Conservation (phyloP, 2,329 filamentous ascomycete genomes). For the Colletotrichum lini region DNA sequence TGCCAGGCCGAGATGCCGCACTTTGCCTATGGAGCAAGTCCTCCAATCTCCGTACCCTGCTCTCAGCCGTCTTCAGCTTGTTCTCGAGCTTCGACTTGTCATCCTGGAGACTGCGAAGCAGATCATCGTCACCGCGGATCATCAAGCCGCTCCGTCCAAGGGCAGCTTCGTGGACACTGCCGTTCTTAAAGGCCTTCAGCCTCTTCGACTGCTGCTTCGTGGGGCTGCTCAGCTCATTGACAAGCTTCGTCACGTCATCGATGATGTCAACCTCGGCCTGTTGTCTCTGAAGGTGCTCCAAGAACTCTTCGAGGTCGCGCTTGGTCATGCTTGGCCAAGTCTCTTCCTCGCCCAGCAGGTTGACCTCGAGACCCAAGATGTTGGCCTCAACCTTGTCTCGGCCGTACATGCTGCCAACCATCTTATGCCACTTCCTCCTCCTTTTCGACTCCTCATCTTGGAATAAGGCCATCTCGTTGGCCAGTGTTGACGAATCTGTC, state of each 20-base stretch:
- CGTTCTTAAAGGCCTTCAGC: constrained; percentile 95
- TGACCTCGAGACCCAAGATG: constrained; percentile 86
- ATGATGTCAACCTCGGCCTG: constrained; percentile 77
- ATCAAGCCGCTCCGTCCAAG: constrained; percentile 89
- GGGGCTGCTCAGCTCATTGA: constrained; percentile 84
- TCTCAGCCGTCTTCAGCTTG: constrained; percentile 86
- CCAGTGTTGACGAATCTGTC: constrained; percentile 86
- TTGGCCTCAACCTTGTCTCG: constrained; percentile 76
- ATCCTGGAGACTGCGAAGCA: constrained; percentile 82
- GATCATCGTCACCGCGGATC: constrained; percentile 88
- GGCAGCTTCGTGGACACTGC: constrained; percentile 91
- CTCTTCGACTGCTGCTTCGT: constrained; percentile 89
- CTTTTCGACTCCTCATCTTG: constrained; percentile 94
- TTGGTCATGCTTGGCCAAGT: constrained; percentile 85
- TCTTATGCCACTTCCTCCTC: constrained; percentile 91
- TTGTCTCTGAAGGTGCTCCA: constrained; percentile 75
- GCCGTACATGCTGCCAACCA: constrained; percentile 81
- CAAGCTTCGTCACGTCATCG: constrained; percentile 80
- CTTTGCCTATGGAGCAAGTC: constrained; percentile 90
- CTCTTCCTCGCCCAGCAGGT: constrained; percentile 83
- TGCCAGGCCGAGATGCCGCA: constrained; percentile 68
- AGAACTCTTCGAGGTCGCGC: constrained; percentile 82
- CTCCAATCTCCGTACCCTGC: constrained; percentile 90
- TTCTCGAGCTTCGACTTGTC: constrained; percentile 84
- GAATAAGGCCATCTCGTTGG: constrained; percentile 92